Base-by-base conservation (phyloP, 148 eudicot genomes). In the Silene latifolia region DNA sequence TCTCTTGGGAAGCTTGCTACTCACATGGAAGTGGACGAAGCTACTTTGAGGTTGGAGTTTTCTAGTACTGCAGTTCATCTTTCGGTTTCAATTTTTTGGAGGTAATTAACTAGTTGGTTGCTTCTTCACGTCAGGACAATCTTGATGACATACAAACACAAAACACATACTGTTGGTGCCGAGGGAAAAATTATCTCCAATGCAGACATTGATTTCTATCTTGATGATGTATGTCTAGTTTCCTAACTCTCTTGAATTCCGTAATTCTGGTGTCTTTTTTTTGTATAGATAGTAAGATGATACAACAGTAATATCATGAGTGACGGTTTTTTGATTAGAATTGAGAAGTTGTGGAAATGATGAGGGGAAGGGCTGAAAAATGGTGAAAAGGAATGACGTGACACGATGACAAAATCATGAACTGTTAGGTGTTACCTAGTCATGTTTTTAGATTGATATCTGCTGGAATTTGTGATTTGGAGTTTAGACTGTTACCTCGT, bases 121-220 rank as follows among this genome's bases (percentile, higher is more conserved):
- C 21, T 9, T 68, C 46, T 71, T 32, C 51, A 67, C 5, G 44
- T 67, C 89, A 95, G 99, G 88, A 87, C 97, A 27, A 90, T 95
- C 72, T 86, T 95, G 88, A 88, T 92, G 99, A 86, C 98, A 19
- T 95, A 88, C 89, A 95, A 95, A 85, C 99, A 95, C 86, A 95
- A 95, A 80, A 90, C 97, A 12, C 99, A 90, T 77, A 71, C 94
- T 23, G 94, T 88, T 77, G 91, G 83, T 67, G 83, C 88, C 63
- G 92, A 92, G 70, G 93, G 98, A 23, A 92, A 89, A 71, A 84
- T 86, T 27, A 74, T 89, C 75, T 90, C 97, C 69, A 95, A 95
- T 78, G 98, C 98, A 10, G 99, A 95, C 79, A 74, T 89, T 54
- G 93, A 95, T 83, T 95, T 95, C 85, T 95, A 88, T 70, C 82